Base-by-base conservation (phyloP, 306 rosid genomes). In the Quercus agrifolia region DNA sequence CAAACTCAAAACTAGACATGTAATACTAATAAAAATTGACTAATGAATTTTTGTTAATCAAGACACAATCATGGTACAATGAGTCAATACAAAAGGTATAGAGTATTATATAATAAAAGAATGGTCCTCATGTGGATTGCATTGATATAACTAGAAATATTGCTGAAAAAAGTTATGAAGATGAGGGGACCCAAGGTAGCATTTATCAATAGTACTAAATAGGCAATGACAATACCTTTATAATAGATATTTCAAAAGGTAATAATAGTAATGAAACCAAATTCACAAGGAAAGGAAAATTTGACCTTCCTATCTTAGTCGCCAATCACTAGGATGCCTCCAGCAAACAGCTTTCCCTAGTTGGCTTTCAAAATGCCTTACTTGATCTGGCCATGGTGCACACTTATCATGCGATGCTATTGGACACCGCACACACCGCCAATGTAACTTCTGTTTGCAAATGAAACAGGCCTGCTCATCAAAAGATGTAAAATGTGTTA, bases 241-340 rank as follows among this genome's bases (percentile, higher is more conserved):
- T 1, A 20, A 35, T 21, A 30, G 23, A 25, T 76, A 31, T 38
- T 62, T 9, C 20, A 27, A 74, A 77, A 67, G 75, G 28, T 33
- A 76, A 27, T 13, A 70, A 3, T 23, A 80, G 49, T 3, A 56
- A 13, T 8, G 77, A 76, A 59, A 67, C 38, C 73, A 33, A 66
- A 80, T 77, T 77, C 76, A 87, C 81, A 85, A 79, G 91, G 87
- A 86, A 87, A 86, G 92, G 89, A 88, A 85, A 93, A 87, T 85
- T 83, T 82, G 96, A 93, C 98, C 97, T 90, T 81, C 79, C 86
- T 58, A 73, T 91, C 95, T 23, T 71, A 81, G 78, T 67, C 89
- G 88, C 97, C 98, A 91, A 64, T 93, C 91, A 41, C 88, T 63
- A 76, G 89, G 88, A 84, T 94, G 99, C 88, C 91, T 91, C 99